These are phyloP conservation scores for Sphaerulina populicola DNA, from an alignment of 2,329 filamentous ascomycete species.

Conservation along the genomic window DNA sequence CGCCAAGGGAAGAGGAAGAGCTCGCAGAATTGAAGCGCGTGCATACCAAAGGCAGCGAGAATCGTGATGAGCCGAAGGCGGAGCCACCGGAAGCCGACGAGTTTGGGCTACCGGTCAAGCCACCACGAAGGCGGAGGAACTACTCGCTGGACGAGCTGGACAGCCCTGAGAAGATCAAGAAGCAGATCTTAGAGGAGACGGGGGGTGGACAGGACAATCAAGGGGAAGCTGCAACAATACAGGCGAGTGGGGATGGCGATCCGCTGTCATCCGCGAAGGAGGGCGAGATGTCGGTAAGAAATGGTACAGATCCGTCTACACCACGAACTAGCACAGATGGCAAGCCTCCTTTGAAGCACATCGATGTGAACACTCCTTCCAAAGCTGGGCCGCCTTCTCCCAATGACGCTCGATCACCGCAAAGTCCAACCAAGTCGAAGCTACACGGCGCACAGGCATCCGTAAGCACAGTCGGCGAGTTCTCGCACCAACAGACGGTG, in stretches of 20 bases:
- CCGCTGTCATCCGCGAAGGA: neutral
- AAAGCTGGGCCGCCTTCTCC: neutral
- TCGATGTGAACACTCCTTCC: constrained; percentile 3
- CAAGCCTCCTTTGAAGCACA: neutral
- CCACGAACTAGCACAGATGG: constrained; percentile 5
- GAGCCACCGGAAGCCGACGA: constrained; percentile 31
- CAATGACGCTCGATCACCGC: neutral
- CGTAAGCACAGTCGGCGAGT: constrained; percentile 57
- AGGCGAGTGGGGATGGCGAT: neutral
- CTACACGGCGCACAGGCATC: constrained; percentile 20
- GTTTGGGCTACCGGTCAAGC: constrained; percentile 33
- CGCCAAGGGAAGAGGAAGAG: constrained; percentile 2
- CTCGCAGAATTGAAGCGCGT: constrained; percentile 13
- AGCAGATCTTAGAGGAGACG: constrained; percentile 18
- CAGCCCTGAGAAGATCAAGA: constrained; percentile 19
- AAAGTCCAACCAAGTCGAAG: constrained; percentile 6
- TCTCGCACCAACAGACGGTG: constrained; percentile 76
- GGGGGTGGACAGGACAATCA: constrained; percentile 13
- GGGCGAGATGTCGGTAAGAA: neutral
- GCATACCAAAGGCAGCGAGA: constrained; percentile 14
- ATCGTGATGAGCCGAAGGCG: constrained; percentile 18
- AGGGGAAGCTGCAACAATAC: neutral
- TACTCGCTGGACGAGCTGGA: constrained; percentile 25
- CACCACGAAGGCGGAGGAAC: constrained; percentile 24
- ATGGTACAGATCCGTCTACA: neutral